Evolutionary conservation across 495 filamentous ascomycete genomes (phyloP), one percentile per base, ranked within the genome.

Genomic region (Aspergillus kassunensis): DNA sequence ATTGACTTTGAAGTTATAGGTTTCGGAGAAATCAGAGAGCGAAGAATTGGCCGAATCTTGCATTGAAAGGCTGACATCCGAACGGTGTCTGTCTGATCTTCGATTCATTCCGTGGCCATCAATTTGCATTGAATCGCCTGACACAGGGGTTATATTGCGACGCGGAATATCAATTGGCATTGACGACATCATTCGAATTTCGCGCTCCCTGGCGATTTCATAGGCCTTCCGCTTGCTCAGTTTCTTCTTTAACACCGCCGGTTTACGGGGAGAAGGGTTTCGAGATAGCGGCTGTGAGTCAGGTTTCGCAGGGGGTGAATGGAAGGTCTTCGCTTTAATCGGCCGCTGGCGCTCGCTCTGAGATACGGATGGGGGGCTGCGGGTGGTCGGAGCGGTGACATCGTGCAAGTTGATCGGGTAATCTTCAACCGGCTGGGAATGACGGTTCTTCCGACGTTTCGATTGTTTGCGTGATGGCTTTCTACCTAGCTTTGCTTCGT

Each of bases 161-260:
- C 77, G 76, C 33, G 86, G 84, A 39, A 83, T 76, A 13, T 81
- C 76, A 35, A 89, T 80, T 24, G 82, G 82, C 18, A 66, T 68
- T 35, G 85, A 78, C 50, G 74, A 86, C 84, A 96, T 86, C n/a
- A 87, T 78, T 52, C 83, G 84, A 57, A 96, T 89, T 69, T 96
- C 89, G 47, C 87, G 87, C 64, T 95, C 90, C 15, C 91, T 79
- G 46, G 81, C 75, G 62, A 82, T 80, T 49, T 95, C 87, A 31
- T 86, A 70, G 29, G 83, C 81, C 46, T 86, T 85, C 49, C 86
- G 79, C 69, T 91, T 95, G 74, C 86, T 93, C 13, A 88, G 84
- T 58, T 81, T 87, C 41, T 85, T 82, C 25, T 83, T 80, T 31
- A 82, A 67, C 20, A 86, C 71, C 18, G 69, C 69, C 1, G 73